Evolutionary conservation across 2,329 filamentous ascomycete species (phyloP).

Genomic region (Cylindrodendrum hubeiense): DNA sequence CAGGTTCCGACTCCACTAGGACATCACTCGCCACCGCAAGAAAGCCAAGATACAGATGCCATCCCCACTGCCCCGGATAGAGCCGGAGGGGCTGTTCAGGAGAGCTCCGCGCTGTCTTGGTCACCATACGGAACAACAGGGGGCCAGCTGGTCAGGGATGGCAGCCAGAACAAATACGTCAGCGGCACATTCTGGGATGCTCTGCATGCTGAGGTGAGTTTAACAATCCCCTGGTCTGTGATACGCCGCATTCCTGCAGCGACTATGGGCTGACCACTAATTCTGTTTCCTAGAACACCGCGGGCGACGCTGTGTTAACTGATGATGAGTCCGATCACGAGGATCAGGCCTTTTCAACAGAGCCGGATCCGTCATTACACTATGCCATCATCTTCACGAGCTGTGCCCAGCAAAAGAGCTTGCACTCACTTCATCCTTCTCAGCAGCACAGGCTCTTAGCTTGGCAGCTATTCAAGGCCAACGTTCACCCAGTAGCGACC

Average conservation of each 20-base stretch:
- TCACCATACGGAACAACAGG: slow-evolving; percentile 4
- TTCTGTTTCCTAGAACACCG: neutral
- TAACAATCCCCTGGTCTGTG: neutral
- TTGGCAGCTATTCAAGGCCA: slow-evolving; percentile 23
- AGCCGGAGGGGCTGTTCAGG: neutral
- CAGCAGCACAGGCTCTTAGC: slow-evolving; percentile 13
- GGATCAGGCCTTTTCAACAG: neutral
- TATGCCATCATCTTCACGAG: slow-evolving; percentile 21
- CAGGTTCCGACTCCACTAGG: slow-evolving; percentile 1
- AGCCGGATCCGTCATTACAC: slow-evolving; percentile 5
- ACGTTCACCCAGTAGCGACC: slow-evolving; percentile 20
- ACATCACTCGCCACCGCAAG: slow-evolving; percentile 6
- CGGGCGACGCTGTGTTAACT: slow-evolving; percentile 3
- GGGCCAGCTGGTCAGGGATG: slow-evolving; percentile 6
- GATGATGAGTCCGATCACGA: slow-evolving; percentile 18
- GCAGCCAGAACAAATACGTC: neutral
- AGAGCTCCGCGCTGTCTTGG: neutral
- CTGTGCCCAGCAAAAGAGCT: slow-evolving; percentile 4
- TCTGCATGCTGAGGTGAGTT: slow-evolving; percentile 1
- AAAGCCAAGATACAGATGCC: slow-evolving; percentile 4
- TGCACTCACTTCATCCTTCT: slow-evolving; percentile 9
- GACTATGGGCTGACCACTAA: neutral
- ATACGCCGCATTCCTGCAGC: neutral
- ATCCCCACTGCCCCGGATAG: neutral
- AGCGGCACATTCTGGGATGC: slow-evolving; percentile 11